These are phyloP conservation scores for Aspergillus arachidicola DNA, from an alignment of 2,329 filamentous ascomycete genomes.

Conservation along the genomic window DNA sequence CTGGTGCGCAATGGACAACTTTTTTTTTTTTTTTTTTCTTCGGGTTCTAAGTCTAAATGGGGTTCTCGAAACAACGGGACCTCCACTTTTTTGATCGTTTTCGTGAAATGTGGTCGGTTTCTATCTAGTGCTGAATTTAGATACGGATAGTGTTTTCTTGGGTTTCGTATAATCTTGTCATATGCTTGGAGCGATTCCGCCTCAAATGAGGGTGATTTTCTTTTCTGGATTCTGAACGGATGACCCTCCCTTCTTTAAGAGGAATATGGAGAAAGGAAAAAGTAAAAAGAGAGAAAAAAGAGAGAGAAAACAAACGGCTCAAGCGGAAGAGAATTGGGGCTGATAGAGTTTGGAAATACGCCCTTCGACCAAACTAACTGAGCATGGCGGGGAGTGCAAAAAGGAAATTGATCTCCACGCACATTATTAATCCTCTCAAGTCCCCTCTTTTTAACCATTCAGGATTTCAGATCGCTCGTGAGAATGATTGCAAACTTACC, in stretches of 20 bases:
- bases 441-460: neutral
- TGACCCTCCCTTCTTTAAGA: neutral
- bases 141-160: neutral
- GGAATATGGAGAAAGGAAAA: neutral
- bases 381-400: slow-evolving; percentile 26
- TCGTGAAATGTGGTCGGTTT: neutral
- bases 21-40: neutral
- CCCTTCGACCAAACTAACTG: slow-evolving; percentile 12
- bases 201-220: neutral
- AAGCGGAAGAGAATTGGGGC: neutral
- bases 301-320: neutral
- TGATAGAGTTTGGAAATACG: slow-evolving; percentile 13
- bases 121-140: neutral
- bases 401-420: slow-evolving; percentile 21
- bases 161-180: neutral
- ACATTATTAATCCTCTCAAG: slow-evolving; percentile 2
- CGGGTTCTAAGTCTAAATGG: neutral
- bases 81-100: neutral
- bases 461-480: neutral
- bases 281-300: neutral
- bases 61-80: neutral
- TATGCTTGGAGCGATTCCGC: neutral
- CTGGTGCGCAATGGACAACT: neutral
- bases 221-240: no score
- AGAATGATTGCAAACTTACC: neutral